phyloP scores from a whole-genome alignment of 495 filamentous ascomycete genomes.

The Xylaria scruposa region DNA sequence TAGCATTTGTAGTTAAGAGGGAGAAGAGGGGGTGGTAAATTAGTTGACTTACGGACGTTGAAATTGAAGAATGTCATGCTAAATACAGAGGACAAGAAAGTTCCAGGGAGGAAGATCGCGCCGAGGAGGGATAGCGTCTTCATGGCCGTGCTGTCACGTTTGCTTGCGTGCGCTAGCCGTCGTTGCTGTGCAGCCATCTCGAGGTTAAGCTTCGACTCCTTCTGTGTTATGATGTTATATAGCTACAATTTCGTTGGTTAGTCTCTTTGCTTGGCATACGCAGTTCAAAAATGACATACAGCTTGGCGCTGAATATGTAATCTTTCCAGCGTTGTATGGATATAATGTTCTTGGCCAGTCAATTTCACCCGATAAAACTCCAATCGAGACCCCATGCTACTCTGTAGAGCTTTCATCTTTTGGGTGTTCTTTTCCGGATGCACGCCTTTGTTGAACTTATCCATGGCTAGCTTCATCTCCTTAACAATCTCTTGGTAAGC shows the following conservation, averaged over 20 bases:
- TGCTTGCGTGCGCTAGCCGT: slow-evolving; percentile 61
- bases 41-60: slow-evolving; percentile 39
- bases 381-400: slow-evolving; percentile 52
- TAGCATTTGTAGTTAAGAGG: not conserved
- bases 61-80: slow-evolving; percentile 66
- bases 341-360: slow-evolving; percentile 63
- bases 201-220: slow-evolving; percentile 62
- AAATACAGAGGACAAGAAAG: slow-evolving; percentile 61
- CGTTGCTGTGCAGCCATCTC: slow-evolving; percentile 64
- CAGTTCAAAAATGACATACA: slow-evolving; percentile 40
- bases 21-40: not conserved
- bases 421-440: slow-evolving; percentile 28
- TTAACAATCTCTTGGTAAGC: slow-evolving; percentile 61
- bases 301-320: slow-evolving; percentile 61
- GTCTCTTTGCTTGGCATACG: not conserved
- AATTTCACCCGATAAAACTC: slow-evolving; percentile 63
- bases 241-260: slow-evolving; percentile 41
- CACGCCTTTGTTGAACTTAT: slow-evolving; percentile 44
- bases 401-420: slow-evolving; percentile 47
- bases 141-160: slow-evolving; percentile 62
- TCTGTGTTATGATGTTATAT: slow-evolving; percentile 65
- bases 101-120: slow-evolving; percentile 62
- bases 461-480: slow-evolving; percentile 51
- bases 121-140: slow-evolving; percentile 63
- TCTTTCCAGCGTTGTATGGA: slow-evolving; percentile 59